phyloP scores from a whole-genome alignment of 768 basidiomycete genomes.

The Cubamyces sp. region DNA sequence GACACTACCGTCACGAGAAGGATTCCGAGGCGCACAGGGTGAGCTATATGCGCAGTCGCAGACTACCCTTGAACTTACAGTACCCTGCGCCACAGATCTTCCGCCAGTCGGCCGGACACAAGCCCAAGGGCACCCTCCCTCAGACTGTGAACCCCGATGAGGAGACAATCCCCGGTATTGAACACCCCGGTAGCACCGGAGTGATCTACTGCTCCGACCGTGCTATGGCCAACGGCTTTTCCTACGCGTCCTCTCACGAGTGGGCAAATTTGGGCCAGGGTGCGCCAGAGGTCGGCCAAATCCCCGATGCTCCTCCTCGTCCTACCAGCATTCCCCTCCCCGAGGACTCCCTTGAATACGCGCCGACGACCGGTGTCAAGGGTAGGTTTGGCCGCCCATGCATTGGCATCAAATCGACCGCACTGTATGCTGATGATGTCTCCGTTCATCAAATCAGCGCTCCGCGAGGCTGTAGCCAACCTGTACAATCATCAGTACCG shows the following conservation, averaged over 20 bases:
- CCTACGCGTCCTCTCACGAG: slow-evolving; percentile 72
- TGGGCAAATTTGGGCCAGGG: slow-evolving; percentile 95
- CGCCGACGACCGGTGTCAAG: slow-evolving; percentile 91
- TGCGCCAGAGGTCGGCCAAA: slow-evolving; percentile 85
- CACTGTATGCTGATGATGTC: slow-evolving; percentile 2
- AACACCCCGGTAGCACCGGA: slow-evolving; percentile 68
- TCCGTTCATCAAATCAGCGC: slow-evolving; percentile 44
- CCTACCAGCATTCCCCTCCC: slow-evolving; percentile 68
- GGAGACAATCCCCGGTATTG: slow-evolving; percentile 88
- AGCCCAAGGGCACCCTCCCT: slow-evolving; percentile 65
- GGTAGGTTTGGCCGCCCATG: slow-evolving; percentile 42
- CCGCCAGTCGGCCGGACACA: slow-evolving; percentile 71
- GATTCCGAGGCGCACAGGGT: slow-evolving; percentile 91
- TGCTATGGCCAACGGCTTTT: slow-evolving; percentile 95
- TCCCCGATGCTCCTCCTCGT: slow-evolving; percentile 74
- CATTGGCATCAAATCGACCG: neutral
- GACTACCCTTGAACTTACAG: slow-evolving; percentile 9
- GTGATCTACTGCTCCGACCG: slow-evolving; percentile 91
- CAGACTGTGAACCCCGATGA: slow-evolving; percentile 80
- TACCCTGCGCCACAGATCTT: slow-evolving; percentile 57
- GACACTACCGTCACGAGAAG: slow-evolving; percentile 71
- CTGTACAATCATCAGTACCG: slow-evolving; percentile 90
- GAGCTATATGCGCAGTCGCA: slow-evolving; percentile 10
- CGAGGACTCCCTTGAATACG: slow-evolving; percentile 82
- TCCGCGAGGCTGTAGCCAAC: slow-evolving; percentile 88